These are phyloP conservation scores for Diospyros kaki DNA, from an alignment of 148 eudicot species.

Conservation along the genomic window DNA sequence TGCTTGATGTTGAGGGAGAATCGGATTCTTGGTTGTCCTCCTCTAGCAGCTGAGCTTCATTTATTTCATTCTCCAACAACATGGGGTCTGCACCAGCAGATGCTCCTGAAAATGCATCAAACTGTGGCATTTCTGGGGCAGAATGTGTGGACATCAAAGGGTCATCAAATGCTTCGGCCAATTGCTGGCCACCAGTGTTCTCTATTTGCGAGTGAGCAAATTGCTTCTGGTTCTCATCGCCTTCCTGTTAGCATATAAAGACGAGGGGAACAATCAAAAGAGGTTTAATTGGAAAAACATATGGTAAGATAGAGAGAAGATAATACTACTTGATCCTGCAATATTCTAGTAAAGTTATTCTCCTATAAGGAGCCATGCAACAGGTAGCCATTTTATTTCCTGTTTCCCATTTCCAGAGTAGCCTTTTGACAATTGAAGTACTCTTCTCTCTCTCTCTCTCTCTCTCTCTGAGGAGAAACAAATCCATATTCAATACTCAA, in stretches of 20 bases:
- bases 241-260: constrained; percentile 10
- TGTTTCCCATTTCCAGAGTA: too few species aligned
- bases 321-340: neutral
- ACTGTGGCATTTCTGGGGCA: neutral
- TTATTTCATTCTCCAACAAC: too few species aligned
- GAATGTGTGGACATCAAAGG: neutral
- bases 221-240: constrained; percentile 8
- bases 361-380: neutral
- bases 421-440: too few species aligned
- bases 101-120: neutral
- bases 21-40: too few species aligned
- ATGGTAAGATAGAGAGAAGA: neutral
- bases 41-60: too few species aligned
- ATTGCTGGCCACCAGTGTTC: neutral
- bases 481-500: too few species aligned
- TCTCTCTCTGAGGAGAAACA: too few species aligned
- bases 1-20: too few species aligned
- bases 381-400: neutral
- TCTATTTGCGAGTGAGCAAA: neutral
- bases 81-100: neutral
- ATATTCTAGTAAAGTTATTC: neutral
- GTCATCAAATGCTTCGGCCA: neutral
- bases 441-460: too few species aligned
- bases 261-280: neutral
- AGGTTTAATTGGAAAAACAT: neutral